Percentiles rank a stretch among this genome's conserved stretches.
phyloP scores from a whole-genome alignment of 2,329 filamentous ascomycete species.

The Aspergillus sergii region DNA sequence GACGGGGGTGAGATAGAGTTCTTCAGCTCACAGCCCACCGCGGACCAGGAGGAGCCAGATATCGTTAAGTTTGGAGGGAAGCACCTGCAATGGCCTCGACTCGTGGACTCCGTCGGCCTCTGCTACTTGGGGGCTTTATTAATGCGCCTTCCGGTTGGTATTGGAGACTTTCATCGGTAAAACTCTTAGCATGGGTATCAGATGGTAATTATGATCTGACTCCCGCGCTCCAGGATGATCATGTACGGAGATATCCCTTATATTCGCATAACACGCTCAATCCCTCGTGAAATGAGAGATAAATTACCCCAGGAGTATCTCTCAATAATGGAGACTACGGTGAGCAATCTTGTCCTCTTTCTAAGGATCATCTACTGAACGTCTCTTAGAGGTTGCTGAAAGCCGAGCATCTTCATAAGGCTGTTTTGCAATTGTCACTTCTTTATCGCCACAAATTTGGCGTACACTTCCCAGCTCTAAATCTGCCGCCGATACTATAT shows the following conservation, averaged over 20 bases:
- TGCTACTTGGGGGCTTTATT: slow-evolving; percentile 80
- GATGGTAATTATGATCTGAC: slow-evolving; percentile 4
- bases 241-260: slow-evolving; percentile 76
- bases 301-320: slow-evolving; percentile 47
- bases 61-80: slow-evolving; percentile 37
- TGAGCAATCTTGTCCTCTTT: slow-evolving; percentile 18
- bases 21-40: slow-evolving; percentile 62
- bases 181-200: background rate
- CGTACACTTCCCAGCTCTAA: slow-evolving; percentile 72
- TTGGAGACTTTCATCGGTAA: slow-evolving; percentile 67
- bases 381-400: slow-evolving; percentile 40
- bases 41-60: slow-evolving; percentile 42
- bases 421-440: slow-evolving; percentile 63
- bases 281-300: slow-evolving; percentile 49
- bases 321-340: slow-evolving; percentile 42
- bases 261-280: slow-evolving; percentile 58
- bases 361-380: slow-evolving; percentile 1
- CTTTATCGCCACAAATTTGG: slow-evolving; percentile 70
- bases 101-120: slow-evolving; percentile 74
- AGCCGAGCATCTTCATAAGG: slow-evolving; percentile 63
- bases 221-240: slow-evolving; percentile 31
- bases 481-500: slow-evolving; percentile 68
- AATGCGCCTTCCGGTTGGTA: slow-evolving; percentile 72
- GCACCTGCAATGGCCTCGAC: slow-evolving; percentile 57
- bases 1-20: slow-evolving; percentile 48